A percentile compares a stretch with the other conserved stretches of the same genome.
Conservation (phyloP, 345 rosid species). For the Lepidium sativum region DNA sequence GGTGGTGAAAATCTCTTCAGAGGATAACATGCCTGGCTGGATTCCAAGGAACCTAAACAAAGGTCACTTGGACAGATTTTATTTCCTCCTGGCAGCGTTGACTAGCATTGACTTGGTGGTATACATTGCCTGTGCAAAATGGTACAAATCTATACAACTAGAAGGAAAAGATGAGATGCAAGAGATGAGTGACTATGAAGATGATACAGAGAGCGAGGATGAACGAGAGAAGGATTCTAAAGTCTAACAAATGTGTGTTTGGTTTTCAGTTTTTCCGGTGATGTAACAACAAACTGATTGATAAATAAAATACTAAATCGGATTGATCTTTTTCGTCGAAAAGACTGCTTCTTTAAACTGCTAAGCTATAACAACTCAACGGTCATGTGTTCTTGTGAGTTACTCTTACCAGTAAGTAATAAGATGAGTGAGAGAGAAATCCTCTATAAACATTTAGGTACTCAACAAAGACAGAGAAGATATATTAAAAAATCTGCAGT, state of each 20-base stretch:
- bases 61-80: constrained; percentile 93
- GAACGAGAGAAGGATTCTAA: constrained; percentile 26
- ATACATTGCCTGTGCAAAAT: constrained; percentile 68
- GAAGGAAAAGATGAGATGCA: constrained; percentile 43
- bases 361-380: background rate
- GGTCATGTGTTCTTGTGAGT: background rate
- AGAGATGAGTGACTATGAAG: constrained; percentile 22
- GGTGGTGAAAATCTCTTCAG: constrained; percentile 89
- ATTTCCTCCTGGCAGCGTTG: constrained; percentile 77
- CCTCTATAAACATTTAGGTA: background rate
- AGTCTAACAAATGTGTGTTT: constrained; percentile 37
- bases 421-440: background rate
- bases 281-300: constrained; percentile 27
- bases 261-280: constrained; percentile 1
- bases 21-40: constrained; percentile 93
- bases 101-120: constrained; percentile 56
- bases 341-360: background rate
- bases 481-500: background rate
- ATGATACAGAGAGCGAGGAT: constrained; percentile 24
- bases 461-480: background rate
- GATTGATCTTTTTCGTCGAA: constrained; percentile 15
- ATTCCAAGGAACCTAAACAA: constrained; percentile 90
- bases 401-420: background rate
- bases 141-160: constrained; percentile 72
- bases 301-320: constrained; percentile 24